Evolutionary conservation across 441 rosid species (phyloP).

Genomic region (Pelargonium cotyledonis): DNA sequence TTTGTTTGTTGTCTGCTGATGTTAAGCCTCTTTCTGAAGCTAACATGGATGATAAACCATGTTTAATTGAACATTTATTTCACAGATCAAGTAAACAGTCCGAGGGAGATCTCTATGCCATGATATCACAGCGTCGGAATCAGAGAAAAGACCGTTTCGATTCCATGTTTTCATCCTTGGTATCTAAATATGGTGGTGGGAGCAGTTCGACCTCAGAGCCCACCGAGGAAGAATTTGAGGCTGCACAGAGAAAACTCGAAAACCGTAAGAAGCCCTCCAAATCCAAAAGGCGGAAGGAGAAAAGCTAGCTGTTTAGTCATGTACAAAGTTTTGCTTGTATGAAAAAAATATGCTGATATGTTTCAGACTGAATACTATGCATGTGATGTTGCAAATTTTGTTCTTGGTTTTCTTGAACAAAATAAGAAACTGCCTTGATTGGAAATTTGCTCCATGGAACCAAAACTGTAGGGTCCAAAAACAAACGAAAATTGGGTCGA

Average conservation of each 20-base stretch:
- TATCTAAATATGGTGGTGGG: conserved; percentile 62
- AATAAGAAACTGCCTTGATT: no score
- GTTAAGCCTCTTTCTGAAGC: neutral
- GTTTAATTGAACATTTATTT: conserved; percentile 13
- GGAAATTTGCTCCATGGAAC: neutral
- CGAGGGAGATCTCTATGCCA: conserved; percentile 48
- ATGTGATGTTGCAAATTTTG: neutral
- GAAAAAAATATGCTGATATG: neutral
- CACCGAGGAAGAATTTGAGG: conserved; percentile 86
- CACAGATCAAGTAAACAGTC: conserved; percentile 44
- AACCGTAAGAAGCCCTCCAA: conserved; percentile 39
- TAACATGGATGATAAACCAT: neutral
- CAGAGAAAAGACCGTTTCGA: conserved; percentile 64
- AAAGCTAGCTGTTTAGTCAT: neutral
- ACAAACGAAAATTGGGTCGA: neutral
- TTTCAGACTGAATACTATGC: neutral
- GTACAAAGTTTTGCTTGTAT: neutral
- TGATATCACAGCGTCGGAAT: conserved; percentile 51
- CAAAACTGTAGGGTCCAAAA: conserved; percentile 4
- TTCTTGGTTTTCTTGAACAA: no score
- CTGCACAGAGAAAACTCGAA: conserved; percentile 63
- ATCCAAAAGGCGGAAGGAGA: conserved; percentile 31
- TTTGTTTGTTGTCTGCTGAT: neutral
- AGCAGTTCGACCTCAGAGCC: conserved; percentile 49
- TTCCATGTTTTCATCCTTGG: conserved; percentile 75